A percentile compares a stretch with the other conserved stretches of the same genome.
These are phyloP conservation scores for Candida ipomoeae DNA, from an alignment of 805 yeast genomes.

Conservation along the genomic window DNA sequence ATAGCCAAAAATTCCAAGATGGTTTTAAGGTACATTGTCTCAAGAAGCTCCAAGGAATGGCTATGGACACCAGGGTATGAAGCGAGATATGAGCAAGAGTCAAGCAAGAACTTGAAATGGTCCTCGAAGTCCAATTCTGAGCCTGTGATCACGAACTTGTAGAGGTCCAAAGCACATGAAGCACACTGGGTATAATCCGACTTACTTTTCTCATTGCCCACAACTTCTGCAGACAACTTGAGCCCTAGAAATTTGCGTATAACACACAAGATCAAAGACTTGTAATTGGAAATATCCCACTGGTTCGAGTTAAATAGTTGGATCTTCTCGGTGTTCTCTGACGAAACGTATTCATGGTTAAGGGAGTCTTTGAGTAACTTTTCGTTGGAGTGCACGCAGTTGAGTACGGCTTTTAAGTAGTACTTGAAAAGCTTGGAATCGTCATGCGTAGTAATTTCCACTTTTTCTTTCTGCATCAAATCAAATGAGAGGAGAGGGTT, in stretches of 20 bases:
- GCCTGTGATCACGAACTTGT: constrained; percentile 47
- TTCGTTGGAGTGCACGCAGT: constrained; percentile 47
- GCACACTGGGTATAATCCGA: constrained; percentile 27
- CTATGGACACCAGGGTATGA: constrained; percentile 7
- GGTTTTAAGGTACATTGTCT: constrained; percentile 24
- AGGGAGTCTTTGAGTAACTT: constrained; percentile 45
- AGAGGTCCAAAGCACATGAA: constrained; percentile 41
- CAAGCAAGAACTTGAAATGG: constrained; percentile 40
- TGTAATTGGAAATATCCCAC: constrained; percentile 59
- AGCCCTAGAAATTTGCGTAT: constrained; percentile 44
- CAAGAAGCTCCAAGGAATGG: constrained; percentile 26
- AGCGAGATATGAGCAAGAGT: constrained; percentile 26
- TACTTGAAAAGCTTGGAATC: constrained; percentile 66
- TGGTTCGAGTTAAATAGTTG: constrained; percentile 38
- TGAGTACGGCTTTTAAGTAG: constrained; percentile 49
- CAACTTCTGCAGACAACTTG: constrained; percentile 16
- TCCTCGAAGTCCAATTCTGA: constrained; percentile 50
- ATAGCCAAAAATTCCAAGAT: constrained; percentile 28
- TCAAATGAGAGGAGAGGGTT: constrained; percentile 47
- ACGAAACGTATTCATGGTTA: constrained; percentile 54
- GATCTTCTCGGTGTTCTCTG: constrained; percentile 43
- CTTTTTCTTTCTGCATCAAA: constrained; percentile 28
- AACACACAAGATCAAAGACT: constrained; percentile 47
- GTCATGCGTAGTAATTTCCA: constrained; percentile 38
- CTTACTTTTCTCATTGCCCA: constrained; percentile 18